Evolutionary conservation across 2,329 filamentous ascomycete species (phyloP), one percentile per base, ranked within the genome.

Genomic region (Ceratocystis destructans): DNA sequence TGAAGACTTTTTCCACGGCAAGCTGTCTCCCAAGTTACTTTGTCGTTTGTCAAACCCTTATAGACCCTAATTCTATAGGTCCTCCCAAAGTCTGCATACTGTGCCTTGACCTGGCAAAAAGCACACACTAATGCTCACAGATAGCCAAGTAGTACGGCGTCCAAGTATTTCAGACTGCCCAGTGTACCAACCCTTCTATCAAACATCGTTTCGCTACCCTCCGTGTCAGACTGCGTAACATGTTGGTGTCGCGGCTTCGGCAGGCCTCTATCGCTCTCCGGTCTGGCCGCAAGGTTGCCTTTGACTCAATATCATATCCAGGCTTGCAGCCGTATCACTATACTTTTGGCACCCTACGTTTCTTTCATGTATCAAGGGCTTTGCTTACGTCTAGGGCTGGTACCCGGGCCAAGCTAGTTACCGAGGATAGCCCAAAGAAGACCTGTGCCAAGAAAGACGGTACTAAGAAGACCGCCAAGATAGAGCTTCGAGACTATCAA

Each of bases 401-500:
- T 12, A n/a, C 22, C 53, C 3, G 3, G 25, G 15, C 53, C 15
- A 31, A 33, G 53, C 4, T 17, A 25, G 31, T 33, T 15, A 31
- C 53, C 4, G 7, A 4, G 6, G 37, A 41, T 41, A 41, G 37
- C 8, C 37, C 4, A 41, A 25, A 1, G n/a, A 53, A 25, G 20
- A 15, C 48, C 48, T 4, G 22, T 10, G 1, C 48, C 48, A 46
- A 46, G n/a, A 28, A 20, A 62, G n/a, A 64, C 28, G 28, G 3
- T 28, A 28, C 28, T 28, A 28, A 28, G 3, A 28, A 28, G 28
- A 28, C 28, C 28, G 28, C 28, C 45, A 20, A 62, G n/a, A 66
- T 93, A 65, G 81, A 81, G 66, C 83, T 96, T 53, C 87, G 91
- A 70, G 80, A 88, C 71, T 96, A 96, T 72, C 92, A 96, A 74